Conservation (phyloP, 164 flowering plant genomes). For the Kalanchoe fedtschenkoi region DNA sequence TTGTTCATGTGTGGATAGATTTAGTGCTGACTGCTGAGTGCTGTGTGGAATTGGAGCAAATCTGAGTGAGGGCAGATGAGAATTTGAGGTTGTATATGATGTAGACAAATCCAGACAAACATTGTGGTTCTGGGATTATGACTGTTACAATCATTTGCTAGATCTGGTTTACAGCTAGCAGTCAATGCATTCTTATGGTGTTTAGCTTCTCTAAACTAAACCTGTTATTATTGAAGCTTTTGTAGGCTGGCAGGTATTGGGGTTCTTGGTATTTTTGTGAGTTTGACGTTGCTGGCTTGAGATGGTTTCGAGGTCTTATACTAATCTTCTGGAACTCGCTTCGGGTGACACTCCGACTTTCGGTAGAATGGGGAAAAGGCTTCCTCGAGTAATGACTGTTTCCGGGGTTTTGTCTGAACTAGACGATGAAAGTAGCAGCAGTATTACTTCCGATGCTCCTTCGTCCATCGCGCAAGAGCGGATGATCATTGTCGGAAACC, state of each 20-base stretch:
- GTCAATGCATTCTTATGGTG: background rate
- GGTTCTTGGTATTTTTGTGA: background rate
- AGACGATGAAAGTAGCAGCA: conserved; percentile 58
- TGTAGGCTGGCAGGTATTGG: background rate
- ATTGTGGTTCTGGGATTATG: background rate
- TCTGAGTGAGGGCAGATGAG: too few species aligned
- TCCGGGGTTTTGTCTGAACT: conserved; percentile 71
- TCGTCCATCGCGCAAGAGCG: conserved; percentile 70
- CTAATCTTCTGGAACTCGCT: conserved; percentile 75
- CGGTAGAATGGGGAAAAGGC: conserved; percentile 51
- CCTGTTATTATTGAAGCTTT: background rate
- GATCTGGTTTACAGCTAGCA: background rate
- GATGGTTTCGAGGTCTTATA: conserved; percentile 90
- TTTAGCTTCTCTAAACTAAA: background rate
- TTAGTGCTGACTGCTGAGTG: background rate
- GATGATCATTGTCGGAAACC: conserved; percentile 85
- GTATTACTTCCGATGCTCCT: conserved; percentile 69
- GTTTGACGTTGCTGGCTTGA: background rate
- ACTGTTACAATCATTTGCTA: background rate
- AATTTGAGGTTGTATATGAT: background rate
- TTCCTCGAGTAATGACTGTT: conserved; percentile 76
- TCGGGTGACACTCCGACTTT: conserved; percentile 58
- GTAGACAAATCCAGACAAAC: too few species aligned
- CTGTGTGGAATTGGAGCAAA: background rate
- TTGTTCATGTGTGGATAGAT: background rate